Evolutionary conservation across 2,329 filamentous ascomycete species (phyloP).

Genomic region (Talaromyces verruculosus): DNA sequence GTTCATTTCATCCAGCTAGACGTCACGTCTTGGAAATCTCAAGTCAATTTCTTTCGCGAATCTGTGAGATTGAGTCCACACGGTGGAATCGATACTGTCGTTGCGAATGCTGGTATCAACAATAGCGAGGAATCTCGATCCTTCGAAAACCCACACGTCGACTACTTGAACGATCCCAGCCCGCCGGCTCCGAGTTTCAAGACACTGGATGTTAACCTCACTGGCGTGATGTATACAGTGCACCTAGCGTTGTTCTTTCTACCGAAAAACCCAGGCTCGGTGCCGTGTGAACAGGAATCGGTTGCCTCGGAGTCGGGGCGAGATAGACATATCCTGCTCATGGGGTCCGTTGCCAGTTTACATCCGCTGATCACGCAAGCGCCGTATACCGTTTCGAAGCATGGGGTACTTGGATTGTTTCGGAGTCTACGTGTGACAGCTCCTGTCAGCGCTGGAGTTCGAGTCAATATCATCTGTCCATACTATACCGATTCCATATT

Average conservation of each 20-base stretch:
- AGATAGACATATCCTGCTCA: constrained; percentile 62
- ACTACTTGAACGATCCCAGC: constrained; percentile 34
- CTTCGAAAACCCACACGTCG: constrained; percentile 50
- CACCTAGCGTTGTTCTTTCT: constrained; percentile 65
- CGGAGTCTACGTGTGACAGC: constrained; percentile 55
- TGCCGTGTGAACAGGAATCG: constrained; percentile 32
- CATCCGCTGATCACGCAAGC: constrained; percentile 42
- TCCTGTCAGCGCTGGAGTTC: constrained; percentile 52
- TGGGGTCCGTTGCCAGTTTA: constrained; percentile 62
- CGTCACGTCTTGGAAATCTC: constrained; percentile 64
- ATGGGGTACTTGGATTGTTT: constrained; percentile 66
- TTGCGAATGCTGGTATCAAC: constrained; percentile 66
- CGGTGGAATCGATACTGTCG: constrained; percentile 61
- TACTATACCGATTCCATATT: constrained; percentile 68
- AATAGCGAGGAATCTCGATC: constrained; percentile 35
- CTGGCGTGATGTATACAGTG: constrained; percentile 63
- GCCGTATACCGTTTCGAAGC: constrained; percentile 64
- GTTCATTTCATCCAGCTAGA: constrained; percentile 56
- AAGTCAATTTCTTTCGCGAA: constrained; percentile 62
- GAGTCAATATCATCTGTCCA: constrained; percentile 66
- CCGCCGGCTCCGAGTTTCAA: constrained; percentile 53
- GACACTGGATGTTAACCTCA: constrained; percentile 63
- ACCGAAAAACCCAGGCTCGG: constrained; percentile 50
- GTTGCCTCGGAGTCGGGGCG: constrained; percentile 34
- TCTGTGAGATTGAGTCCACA: constrained; percentile 56